A percentile compares a stretch with the other conserved stretches of the same genome.
These are phyloP conservation scores for Globomyces pollinis-pini DNA, from an alignment of 192 early-diverging fungal species.

Conservation along the genomic window DNA sequence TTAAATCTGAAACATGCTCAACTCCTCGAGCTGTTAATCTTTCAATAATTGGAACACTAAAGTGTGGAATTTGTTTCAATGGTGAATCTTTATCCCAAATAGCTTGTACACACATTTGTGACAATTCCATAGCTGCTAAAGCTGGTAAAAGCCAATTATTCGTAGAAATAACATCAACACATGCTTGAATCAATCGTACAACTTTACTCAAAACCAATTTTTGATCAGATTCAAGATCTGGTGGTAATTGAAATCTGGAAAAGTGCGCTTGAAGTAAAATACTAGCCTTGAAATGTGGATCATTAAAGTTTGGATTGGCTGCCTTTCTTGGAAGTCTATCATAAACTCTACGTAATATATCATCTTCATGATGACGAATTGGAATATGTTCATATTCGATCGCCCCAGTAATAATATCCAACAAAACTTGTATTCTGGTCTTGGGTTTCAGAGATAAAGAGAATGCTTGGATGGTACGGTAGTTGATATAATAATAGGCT, in stretches of 20 bases:
- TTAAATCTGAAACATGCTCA: conserved; percentile 84
- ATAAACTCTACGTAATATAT: conserved; percentile 67
- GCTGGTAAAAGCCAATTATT: conserved; percentile 87
- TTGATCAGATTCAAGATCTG: conserved; percentile 93
- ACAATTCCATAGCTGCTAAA: conserved; percentile 89
- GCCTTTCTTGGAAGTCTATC: conserved; percentile 74
- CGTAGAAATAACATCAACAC: conserved; percentile 89
- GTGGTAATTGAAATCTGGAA: conserved; percentile 75
- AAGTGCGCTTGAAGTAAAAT: conserved; percentile 95
- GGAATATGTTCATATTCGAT: conserved; percentile 90
- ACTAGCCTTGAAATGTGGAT: conserved; percentile 88
- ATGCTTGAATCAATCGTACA: conserved; percentile 82
- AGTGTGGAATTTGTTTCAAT: conserved; percentile 86
- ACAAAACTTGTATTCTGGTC: conserved; percentile 81
- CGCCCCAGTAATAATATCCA: conserved; percentile 90
- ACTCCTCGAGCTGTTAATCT: conserved; percentile 62
- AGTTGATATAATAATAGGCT: conserved; percentile 94
- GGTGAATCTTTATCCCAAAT: conserved; percentile 91
- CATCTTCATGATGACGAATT: conserved; percentile 89
- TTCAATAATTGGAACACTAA: conserved; percentile 64
- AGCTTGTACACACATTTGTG: conserved; percentile 96
- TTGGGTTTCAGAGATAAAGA: conserved; percentile 74
- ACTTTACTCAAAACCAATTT: conserved; percentile 51
- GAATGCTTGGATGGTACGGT: conserved; percentile 90
- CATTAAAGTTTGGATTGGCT: conserved; percentile 65